Evolutionary conservation across 192 early-diverging fungal genomes (phyloP), one percentile per base, ranked within the genome.

Genomic region (Coemansia sp.): DNA sequence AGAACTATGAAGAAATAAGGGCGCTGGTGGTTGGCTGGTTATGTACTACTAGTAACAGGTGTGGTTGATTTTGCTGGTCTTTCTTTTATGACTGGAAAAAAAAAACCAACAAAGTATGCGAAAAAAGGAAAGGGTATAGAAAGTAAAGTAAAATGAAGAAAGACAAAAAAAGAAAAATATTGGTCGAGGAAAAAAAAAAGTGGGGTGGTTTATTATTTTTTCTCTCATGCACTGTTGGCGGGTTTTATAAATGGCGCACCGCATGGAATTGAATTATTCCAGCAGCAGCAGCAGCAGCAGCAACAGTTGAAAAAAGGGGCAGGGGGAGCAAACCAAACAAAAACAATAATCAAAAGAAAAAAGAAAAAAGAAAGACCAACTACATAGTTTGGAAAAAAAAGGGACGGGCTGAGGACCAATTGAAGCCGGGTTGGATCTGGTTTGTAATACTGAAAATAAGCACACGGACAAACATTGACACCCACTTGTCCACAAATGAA

Each of bases 41-140:
- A 42, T 42, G 13, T 42, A 13, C n/a, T 42, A 42, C 39, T 42
- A 42, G 16, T 42, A 42, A 42, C 39, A 42, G 39, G 14, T 42
- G 6, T 5, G 9, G 6, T 42, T 42, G 39, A n/a, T n/a, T n/a
- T 42, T 42, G 39, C 6, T 42, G 39, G 8, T 0, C 13, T 18
- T 18, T 16, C 13, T 42, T 42, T 42, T 42, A 18, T 6, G 9
- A 42, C 3, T 32, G 30, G 39, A 42, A 42, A 42, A 42, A 42
- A 42, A 42, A 13, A 13, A 18, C 9, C n/a, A n/a, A n/a, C n/a
- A n/a, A n/a, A 42, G 13, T 16, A 42, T 42, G 39, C 39, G 48
- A 57, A 57, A 57, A 20, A 57, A 57, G 29, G n/a, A 57, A 39
- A 22, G n/a, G n/a, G n/a, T n/a, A n/a, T n/a, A 39, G 35, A 39